These are phyloP conservation scores for Drechslerella coelobrocha DNA, from an alignment of 2,329 filamentous ascomycete genomes.

Conservation along the genomic window DNA sequence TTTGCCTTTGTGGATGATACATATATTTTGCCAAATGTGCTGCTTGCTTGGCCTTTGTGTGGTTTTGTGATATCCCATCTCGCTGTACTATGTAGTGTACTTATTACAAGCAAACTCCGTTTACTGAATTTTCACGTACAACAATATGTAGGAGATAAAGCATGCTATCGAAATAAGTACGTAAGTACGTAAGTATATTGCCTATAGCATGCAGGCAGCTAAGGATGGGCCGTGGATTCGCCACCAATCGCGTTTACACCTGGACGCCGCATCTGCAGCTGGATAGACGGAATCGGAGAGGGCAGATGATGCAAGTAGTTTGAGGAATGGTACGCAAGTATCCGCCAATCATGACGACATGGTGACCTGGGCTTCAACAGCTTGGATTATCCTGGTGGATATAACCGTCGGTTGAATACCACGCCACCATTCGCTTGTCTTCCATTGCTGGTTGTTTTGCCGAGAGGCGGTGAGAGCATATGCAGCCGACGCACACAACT, in stretches of 20 bases:
- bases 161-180: no score
- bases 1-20: conserved; percentile 17
- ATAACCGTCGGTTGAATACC: not conserved
- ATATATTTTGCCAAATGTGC: conserved; percentile 32
- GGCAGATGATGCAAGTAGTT: no score
- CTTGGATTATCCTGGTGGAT: not conserved
- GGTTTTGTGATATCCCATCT: conserved; percentile 34
- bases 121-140: no score
- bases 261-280: not conserved
- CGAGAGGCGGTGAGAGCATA: not conserved
- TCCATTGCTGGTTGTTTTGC: not conserved
- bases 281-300: no score
- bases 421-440: no score
- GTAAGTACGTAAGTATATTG: not conserved
- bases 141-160: no score
- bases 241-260: not conserved
- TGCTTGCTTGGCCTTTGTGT: conserved; percentile 20
- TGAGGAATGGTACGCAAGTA: not conserved
- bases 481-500: not conserved
- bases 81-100: conserved; percentile 1
- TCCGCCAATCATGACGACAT: conserved; percentile 1
- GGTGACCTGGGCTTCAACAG: not conserved
- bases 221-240: not conserved
- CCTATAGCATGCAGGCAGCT: not conserved
- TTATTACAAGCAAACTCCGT: no score